phyloP scores from a whole-genome alignment of 306 rosid species.

The Vigna mungo region DNA sequence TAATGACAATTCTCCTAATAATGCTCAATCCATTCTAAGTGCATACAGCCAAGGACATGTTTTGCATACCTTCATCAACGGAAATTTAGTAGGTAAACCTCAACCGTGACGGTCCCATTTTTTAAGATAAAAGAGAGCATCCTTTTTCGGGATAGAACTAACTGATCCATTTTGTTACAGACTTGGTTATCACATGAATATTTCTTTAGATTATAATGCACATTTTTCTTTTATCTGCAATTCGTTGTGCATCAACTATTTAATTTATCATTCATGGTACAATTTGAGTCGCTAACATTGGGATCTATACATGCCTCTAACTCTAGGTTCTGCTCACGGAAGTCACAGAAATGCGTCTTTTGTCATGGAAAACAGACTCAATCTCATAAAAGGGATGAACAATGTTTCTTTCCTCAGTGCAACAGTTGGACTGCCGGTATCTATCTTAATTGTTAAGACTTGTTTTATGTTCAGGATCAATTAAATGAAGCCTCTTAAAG shows the following conservation, averaged over 20 bases:
- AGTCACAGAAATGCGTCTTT: constrained; percentile 43
- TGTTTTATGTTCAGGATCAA: constrained; percentile 31
- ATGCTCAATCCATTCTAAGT: constrained; percentile 49
- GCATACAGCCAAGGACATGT: constrained; percentile 70
- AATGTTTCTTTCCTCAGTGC: constrained; percentile 82
- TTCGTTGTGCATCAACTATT: constrained; percentile 2
- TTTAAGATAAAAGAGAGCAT: constrained; percentile 16
- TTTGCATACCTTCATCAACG: constrained; percentile 74
- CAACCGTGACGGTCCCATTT: constrained; percentile 4
- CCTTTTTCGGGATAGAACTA: background rate
- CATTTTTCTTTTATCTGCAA: constrained; percentile 14
- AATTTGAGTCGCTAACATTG: constrained; percentile 36
- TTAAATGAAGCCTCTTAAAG: constrained; percentile 17
- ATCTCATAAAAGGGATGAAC: constrained; percentile 63
- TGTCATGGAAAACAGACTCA: constrained; percentile 50
- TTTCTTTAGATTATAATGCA: constrained; percentile 10
- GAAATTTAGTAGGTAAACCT: constrained; percentile 62
- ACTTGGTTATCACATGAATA: constrained; percentile 4
- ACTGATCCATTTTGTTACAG: background rate
- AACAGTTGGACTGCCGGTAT: constrained; percentile 89
- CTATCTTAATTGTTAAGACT: constrained; percentile 29
- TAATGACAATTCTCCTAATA: constrained; percentile 18
- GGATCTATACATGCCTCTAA: constrained; percentile 24
- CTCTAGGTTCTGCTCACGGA: constrained; percentile 83
- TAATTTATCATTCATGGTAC: background rate